Evolutionary conservation across 345 rosid genomes (phyloP), one percentile per base, ranked within the genome.

Genomic region (Toxicodendron radicans): DNA sequence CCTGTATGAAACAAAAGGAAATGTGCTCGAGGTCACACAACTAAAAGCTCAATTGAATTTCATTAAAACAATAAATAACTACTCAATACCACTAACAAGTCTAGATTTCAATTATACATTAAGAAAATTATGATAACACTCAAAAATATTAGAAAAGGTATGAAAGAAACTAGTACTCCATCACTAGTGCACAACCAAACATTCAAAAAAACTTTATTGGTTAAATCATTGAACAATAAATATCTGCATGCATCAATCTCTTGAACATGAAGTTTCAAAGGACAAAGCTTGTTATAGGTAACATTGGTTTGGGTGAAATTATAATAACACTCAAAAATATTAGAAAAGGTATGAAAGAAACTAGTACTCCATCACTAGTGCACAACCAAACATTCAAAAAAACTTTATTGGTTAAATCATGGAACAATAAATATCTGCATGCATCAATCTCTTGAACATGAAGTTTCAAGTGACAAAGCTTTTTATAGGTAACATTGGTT

Each of bases 1-100:
- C 84, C 97, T 91, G 83, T 53, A 61, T 41, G 33, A 41, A 73
- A 48, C 23, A 75, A 62, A 65, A 65, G 43, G 0, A 51, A 7
- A 56, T 5, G 33, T 5, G 49, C 24, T 65, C 23, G 60, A 58
- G 53, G 7, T 21, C 53, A 64, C n/a, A 1, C 48, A 45, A 64
- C 53, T 2, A 64, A 20, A 10, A 45, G 30, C 52, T 20, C 16
- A 64, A 13, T 21, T 41, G 16, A 10, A 20, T 41, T 64, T 12
- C 12, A 21, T 38, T 43, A 16, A 63, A 18, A 9, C 1, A 38
- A 21, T 0, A 64, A 20, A 64, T n/a, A 10, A 52, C 24, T 13
- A 21, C 52, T 41, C 70, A 20, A 7, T 16, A 51, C 7, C 20
- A 7, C 58, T 30, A 3, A 67, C 4, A 67, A 24, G 43, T 4